These are phyloP conservation scores for Penicillium herquei DNA, from an alignment of 495 filamentous ascomycete species.

Conservation along the genomic window DNA sequence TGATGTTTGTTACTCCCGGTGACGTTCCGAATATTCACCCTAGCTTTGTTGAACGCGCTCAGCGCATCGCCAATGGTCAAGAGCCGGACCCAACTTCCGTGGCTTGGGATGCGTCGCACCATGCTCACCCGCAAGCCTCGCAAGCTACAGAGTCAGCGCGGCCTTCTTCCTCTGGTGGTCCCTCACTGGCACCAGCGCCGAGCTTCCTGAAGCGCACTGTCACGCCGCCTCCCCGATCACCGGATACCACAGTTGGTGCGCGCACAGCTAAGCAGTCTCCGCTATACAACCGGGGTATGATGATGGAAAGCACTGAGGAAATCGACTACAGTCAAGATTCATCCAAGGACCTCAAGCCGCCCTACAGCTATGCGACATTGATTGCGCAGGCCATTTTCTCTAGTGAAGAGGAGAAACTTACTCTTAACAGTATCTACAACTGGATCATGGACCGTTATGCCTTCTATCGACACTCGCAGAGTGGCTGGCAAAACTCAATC, in stretches of 20 bases:
- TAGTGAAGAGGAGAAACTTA: constrained; percentile 79
- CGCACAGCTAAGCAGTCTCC: constrained; percentile 57
- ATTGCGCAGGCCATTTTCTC: constrained; percentile 93
- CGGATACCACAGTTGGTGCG: constrained; percentile 36
- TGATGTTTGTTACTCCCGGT: constrained; percentile 94
- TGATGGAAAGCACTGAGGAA: constrained; percentile 71
- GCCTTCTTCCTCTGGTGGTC: constrained; percentile 39
- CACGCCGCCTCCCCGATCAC: constrained; percentile 59
- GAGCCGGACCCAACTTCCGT: constrained; percentile 30
- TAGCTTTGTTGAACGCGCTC: constrained; percentile 50
- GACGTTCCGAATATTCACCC: constrained; percentile 58
- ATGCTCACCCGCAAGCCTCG: constrained; percentile 37
- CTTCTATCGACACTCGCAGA: constrained; percentile 79
- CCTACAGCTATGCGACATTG: constrained; percentile 94
- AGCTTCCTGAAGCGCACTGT: constrained; percentile 66
- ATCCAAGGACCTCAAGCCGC: constrained; percentile 86
- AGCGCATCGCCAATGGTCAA: constrained; percentile 47
- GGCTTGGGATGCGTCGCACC: constrained; percentile 39
- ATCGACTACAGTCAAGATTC: constrained; percentile 84
- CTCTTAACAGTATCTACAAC: constrained; percentile 83
- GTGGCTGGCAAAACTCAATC: constrained; percentile 98
- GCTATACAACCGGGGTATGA: constrained; percentile 63
- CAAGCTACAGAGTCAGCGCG: constrained; percentile 26
- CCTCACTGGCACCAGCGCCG: constrained; percentile 66
- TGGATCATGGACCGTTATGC: constrained; percentile 88